Evolutionary conservation across 2,329 filamentous ascomycete genomes (phyloP), one percentile per base, ranked within the genome.

Genomic region (Sclerotiophoma versabilis): DNA sequence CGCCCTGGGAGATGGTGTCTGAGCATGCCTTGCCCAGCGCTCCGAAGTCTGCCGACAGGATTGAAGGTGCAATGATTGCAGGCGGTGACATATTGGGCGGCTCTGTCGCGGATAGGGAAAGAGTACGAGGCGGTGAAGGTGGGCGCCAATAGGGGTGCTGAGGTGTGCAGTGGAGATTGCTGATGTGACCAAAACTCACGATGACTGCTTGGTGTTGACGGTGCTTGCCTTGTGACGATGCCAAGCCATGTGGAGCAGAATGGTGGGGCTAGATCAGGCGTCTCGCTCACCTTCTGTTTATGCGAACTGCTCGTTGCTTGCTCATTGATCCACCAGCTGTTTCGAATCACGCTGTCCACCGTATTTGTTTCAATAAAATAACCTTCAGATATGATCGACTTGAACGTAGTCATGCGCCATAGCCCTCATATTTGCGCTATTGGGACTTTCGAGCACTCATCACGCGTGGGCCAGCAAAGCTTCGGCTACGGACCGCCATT

Each of bases 61-160:
- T 98, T n/a, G 93, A 98, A 25, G 95, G 95, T 14, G 93, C 93
- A 69, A 99, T 96, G 76, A 99, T 97, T 41, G 95, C 90, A 59
- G 88, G 87, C 20, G 93, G 95, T 52, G 91, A 82, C 93, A 98
- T 98, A 57, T 34, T 80, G 69, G 64, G 65, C 60, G 65, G 65
- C 17, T 53, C 25, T 48, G 41, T 54, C 34, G 36, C 23, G 30
- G 51, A 29, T 44, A 41, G 23, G 19, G 43, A 43, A 12, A 17
- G 12, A 22, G 14, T 17, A 9, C 14, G 43, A 39, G 12, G 49
- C 34, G 49, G 54, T 33, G 49, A 53, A 49, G n/a, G 19, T 45
- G 23, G 49, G 59, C 57, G 54, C 60, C 64, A 65, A 69, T 64
- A 44, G 59, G 38, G 23, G 39, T 20, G 51, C 59, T 45, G 60